These are phyloP conservation scores for Parietichytrium sp. DNA, from an alignment of 108 stramenopile species.

Conservation along the genomic window DNA sequence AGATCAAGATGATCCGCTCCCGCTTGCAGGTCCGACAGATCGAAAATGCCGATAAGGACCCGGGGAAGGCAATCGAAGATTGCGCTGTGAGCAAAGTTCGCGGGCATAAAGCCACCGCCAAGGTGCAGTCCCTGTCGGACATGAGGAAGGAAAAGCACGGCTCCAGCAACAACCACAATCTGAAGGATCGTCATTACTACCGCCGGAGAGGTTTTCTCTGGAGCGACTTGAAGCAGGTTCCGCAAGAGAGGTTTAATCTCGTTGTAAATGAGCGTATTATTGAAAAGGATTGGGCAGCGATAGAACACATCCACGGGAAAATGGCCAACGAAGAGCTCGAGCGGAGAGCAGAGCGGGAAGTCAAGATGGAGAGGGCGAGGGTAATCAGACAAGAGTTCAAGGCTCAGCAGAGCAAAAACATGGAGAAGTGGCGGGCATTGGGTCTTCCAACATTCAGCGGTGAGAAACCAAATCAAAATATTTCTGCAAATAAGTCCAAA, in stretches of 20 bases:
- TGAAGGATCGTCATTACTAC: background rate
- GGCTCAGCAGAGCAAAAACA: background rate
- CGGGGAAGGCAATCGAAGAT: background rate
- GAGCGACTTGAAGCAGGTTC: conserved; percentile 10
- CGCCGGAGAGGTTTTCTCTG: background rate
- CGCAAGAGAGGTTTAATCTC: background rate
- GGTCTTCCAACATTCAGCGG: background rate
- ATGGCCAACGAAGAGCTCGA: background rate
- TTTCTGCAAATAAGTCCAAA: background rate
- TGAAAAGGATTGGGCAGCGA: background rate
- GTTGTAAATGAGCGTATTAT: conserved; percentile 2
- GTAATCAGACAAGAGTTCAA: background rate
- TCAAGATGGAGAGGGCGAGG: background rate
- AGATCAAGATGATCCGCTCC: background rate
- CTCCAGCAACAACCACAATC: conserved; percentile 2
- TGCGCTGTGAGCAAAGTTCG: background rate
- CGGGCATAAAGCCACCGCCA: background rate
- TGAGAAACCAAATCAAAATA: background rate
- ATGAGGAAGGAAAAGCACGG: background rate
- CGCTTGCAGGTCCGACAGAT: background rate
- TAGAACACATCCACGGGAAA: background rate
- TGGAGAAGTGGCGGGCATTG: background rate
- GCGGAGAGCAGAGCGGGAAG: background rate
- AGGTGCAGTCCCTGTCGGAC: background rate
- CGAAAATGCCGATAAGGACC: background rate